Percentiles rank a stretch among this genome's conserved stretches.
Evolutionary conservation across 192 early-diverging fungal genomes (phyloP).

Genomic region (Coemansia sp.): DNA sequence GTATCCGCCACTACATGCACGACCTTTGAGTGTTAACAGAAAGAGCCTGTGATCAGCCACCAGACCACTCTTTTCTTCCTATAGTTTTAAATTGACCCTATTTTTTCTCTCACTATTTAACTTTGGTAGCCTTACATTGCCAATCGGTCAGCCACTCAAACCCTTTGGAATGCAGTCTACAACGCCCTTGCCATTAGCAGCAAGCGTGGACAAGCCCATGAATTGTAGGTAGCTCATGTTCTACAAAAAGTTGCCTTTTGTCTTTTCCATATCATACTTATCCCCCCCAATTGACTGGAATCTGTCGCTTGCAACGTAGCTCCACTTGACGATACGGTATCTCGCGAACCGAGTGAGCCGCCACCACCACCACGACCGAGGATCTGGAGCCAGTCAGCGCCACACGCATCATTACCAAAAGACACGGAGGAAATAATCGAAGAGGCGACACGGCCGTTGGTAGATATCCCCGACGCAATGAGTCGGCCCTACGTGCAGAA

Average conservation of each 20-base stretch:
- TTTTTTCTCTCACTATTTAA: not conserved
- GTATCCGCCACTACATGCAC: not conserved
- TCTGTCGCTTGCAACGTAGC: not conserved
- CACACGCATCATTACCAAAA: slow-evolving; percentile 39
- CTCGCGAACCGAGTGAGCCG: slow-evolving; percentile 4
- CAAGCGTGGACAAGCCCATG: not conserved
- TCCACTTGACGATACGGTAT: not conserved
- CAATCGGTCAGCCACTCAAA: too few relatives aligned
- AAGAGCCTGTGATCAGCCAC: too few relatives aligned
- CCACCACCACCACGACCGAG: slow-evolving; percentile 9
- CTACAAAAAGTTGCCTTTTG: not conserved
- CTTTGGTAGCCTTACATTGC: too few relatives aligned
- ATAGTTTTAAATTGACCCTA: not conserved
- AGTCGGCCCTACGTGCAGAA: slow-evolving; percentile 46
- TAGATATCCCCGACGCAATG: slow-evolving; percentile 44
- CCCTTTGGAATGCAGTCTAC: not conserved
- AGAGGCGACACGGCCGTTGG: slow-evolving; percentile 43
- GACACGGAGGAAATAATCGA: slow-evolving; percentile 50
- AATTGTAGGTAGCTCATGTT: slow-evolving; percentile 3
- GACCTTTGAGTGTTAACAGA: not conserved
- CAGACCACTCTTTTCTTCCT: not conserved
- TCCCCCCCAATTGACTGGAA: not conserved
- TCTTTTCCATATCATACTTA: not conserved
- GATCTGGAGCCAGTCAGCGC: slow-evolving; percentile 21
- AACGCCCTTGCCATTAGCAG: slow-evolving; percentile 1